A percentile compares a stretch with the other conserved stretches of the same genome.
phyloP scores from a whole-genome alignment of 495 filamentous ascomycete genomes.

The Antarctomyces pellizariae region DNA sequence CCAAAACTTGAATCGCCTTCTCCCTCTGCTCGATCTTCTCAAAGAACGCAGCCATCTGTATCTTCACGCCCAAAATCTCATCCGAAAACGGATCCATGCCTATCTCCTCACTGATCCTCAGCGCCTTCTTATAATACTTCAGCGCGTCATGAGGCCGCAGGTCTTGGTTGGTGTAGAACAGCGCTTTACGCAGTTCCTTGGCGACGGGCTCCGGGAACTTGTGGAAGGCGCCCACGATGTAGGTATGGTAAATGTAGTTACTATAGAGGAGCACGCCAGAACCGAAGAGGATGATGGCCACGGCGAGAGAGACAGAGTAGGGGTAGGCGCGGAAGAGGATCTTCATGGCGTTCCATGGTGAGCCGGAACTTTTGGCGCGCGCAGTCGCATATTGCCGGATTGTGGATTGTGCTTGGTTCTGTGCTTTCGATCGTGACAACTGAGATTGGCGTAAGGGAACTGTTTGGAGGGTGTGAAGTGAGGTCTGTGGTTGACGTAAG shows the following conservation, averaged over 20 bases:
- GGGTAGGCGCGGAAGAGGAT: conserved; percentile 7
- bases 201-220: conserved; percentile 64
- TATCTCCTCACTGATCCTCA: conserved; percentile 41
- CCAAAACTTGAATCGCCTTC: conserved; percentile 48
- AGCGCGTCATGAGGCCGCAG: conserved; percentile 49
- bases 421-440: too few relatives aligned
- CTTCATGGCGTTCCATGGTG: conserved; percentile 3
- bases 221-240: conserved; percentile 39
- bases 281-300: conserved; percentile 28
- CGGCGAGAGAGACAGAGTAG: too few relatives aligned
- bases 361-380: too few relatives aligned
- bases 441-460: too few relatives aligned
- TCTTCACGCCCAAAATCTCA: conserved; percentile 72
- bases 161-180: conserved; percentile 64
- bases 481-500: too few relatives aligned
- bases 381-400: too few relatives aligned
- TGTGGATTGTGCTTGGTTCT: too few relatives aligned
- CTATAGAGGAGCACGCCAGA: conserved; percentile 26
- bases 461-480: too few relatives aligned
- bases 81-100: conserved; percentile 72
- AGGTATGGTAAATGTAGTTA: conserved; percentile 40
- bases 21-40: conserved; percentile 44
- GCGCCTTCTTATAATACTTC: conserved; percentile 56
- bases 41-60: conserved; percentile 53
- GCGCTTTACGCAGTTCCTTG: conserved; percentile 53